These are phyloP conservation scores for Fusarium buharicum DNA, from an alignment of 2,329 filamentous ascomycete species.

Conservation along the genomic window DNA sequence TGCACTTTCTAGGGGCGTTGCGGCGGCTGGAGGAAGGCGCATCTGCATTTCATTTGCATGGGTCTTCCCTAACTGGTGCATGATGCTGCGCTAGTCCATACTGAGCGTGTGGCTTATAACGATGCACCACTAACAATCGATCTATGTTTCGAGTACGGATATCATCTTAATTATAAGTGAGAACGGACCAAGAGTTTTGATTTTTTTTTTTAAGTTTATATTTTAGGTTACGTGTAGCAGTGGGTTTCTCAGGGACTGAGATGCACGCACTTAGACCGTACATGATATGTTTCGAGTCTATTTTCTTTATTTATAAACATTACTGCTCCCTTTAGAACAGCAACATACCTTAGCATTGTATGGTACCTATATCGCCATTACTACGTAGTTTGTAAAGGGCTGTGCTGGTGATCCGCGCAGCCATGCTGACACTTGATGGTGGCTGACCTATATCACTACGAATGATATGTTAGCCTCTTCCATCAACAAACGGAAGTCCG, in stretches of 20 bases:
- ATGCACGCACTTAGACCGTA: neutral
- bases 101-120: slow-evolving; percentile 3
- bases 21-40: slow-evolving; percentile 34
- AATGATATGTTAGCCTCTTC: slow-evolving; percentile 15
- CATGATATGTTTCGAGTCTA: neutral
- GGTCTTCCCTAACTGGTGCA: slow-evolving; percentile 16
- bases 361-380: too few species aligned
- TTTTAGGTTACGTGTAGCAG: neutral
- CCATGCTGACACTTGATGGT: slow-evolving; percentile 34
- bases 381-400: slow-evolving; percentile 8
- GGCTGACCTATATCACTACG: slow-evolving; percentile 25
- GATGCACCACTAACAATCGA: slow-evolving; percentile 23
- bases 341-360: slow-evolving; percentile 5
- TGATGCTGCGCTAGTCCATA: slow-evolving; percentile 17
- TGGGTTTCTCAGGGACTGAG: slow-evolving; percentile 8
- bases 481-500: slow-evolving; percentile 3
- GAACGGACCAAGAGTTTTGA: neutral
- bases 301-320: slow-evolving; percentile 15
- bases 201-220: neutral
- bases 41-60: slow-evolving; percentile 32
- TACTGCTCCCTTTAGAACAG: slow-evolving; percentile 7
- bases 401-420: slow-evolving; percentile 29
- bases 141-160: slow-evolving; percentile 17
- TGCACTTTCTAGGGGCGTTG: slow-evolving; percentile 10
- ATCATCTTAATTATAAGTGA: neutral